Evolutionary conservation across 768 basidiomycete species (phyloP), one percentile per base, ranked within the genome.

Genomic region (Gautieria morchelliformis): DNA sequence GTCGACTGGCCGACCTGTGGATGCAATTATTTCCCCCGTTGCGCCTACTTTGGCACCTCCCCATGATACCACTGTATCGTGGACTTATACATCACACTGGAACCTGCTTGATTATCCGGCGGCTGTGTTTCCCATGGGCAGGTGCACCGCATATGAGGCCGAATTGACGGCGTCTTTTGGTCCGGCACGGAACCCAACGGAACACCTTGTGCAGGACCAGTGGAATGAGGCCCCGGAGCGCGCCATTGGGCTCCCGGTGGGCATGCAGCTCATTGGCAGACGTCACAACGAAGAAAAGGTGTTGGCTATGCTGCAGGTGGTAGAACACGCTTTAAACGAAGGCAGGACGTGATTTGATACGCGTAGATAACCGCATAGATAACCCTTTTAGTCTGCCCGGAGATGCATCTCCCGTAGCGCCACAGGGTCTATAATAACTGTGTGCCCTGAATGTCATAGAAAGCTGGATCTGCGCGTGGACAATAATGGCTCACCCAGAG

Each of bases 11-110:
- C 69, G 77, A 50, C 69, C 71, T 19, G 72, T 80, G 44, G 79
- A 80, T 57, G 76, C 68, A 17, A 70, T 80, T 56, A 70, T 80
- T 11, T 70, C 71, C 59, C 78, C 79, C 15, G 70, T 71, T 42
- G 72, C 75, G 33, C 72, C 78, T 1, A 76, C 74, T 22, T 64
- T 78, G 4, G 78, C 79, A 30, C 72, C 76, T 6, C 78, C 74
- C 8, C 78, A 78, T 53, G 73, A 75, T 59, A 72, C 71, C 4
- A 75, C 73, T 12, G 67, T 71, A n/a, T 78, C 75, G 72, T 76
- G 77, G 75, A 70, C 71, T 7, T 79, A 79, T 62, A 75, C 74
- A 6, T 74, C 75, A 2, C 74, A 80, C 61, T 79, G 78, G 77
- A 81, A 81, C 62, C 61, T 81, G 53, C 61, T 74, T 60, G 79